Base-by-base conservation (phyloP, 2,329 filamentous ascomycete species). In the Bretziella fagacearum region DNA sequence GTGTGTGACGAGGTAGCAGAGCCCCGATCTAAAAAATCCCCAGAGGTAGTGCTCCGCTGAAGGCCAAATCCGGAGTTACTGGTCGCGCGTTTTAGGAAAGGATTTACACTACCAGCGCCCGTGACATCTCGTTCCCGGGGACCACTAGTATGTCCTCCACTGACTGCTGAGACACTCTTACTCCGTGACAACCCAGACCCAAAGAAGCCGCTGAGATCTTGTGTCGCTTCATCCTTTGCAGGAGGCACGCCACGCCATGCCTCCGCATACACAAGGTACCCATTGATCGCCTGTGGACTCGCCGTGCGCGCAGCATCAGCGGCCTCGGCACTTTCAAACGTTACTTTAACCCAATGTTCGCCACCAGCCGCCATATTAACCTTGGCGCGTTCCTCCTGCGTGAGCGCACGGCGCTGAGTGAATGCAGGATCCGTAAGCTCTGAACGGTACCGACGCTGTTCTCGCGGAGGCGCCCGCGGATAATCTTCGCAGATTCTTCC, bases 401-500 rank as follows among this genome's bases (percentile, higher is more conserved):
- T 81, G 45, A 94, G 65, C 7, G 73, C 72, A 33, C 68, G 66
- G 44, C 74, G 71, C 49, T 77, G 74, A 41, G 80, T 77, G 6
- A 81, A 73, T 7, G 81, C 77, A 44, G 81, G 75, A 55, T 85
- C 79, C 52, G 81, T 73, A 52, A 84, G 73, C 54, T 87, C 76
- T 1, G 79, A 73, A 58, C 83, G 81, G 65, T 81, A 89, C 49
- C 81, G 71, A 49, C 72, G 69, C 57, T 75, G 73, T 52, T 78
- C 71, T 48, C 76, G 69, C 2, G 84, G 82, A n/a, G 89, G 81
- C 53, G 83, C 79, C 52, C 89, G 79, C 6, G 86, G 77, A 62
- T 96, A 96, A 63, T 95, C 87, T 64, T 96, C 89, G 62, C 87
- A 87, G 59, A 95, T 84, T 52, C 76, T 66, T 22, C 87, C 87